Conservation (phyloP, 345 rosid species). For the Eucalyptus polyanthemos region DNA sequence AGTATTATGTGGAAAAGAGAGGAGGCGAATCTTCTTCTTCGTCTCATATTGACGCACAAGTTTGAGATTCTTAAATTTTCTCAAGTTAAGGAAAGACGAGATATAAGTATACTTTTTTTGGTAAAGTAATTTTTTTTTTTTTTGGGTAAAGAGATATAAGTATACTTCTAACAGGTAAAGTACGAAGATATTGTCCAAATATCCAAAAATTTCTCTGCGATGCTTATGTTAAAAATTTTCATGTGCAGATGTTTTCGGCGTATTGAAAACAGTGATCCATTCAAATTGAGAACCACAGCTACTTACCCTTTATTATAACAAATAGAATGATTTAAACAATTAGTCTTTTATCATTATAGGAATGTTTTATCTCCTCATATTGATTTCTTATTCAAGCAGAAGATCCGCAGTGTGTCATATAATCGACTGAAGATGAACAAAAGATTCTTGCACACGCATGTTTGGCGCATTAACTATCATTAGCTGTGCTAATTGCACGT, state of each 20-base stretch:
- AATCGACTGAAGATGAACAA: background rate
- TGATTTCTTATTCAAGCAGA: background rate
- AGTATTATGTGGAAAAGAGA: background rate
- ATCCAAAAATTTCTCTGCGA: background rate
- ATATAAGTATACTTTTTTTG: background rate
- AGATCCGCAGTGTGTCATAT: background rate
- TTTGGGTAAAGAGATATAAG: no score
- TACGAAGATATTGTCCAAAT: background rate
- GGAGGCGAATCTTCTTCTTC: background rate
- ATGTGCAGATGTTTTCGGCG: background rate
- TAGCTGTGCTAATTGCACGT: background rate
- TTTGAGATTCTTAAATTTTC: background rate
- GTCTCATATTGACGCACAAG: background rate
- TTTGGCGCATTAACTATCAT: background rate
- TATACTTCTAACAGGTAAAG: background rate
- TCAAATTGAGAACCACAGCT: background rate
- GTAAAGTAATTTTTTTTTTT: no score
- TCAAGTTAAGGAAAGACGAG: background rate
- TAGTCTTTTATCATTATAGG: background rate
- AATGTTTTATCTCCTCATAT: background rate
- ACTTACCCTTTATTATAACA: background rate
- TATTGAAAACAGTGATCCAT: background rate
- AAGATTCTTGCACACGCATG: background rate
- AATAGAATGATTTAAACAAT: background rate
- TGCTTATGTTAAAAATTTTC: background rate